A percentile compares a stretch with the other conserved stretches of the same genome.
phyloP scores from a whole-genome alignment of 768 basidiomycete species.

The Lyophyllum atratum region DNA sequence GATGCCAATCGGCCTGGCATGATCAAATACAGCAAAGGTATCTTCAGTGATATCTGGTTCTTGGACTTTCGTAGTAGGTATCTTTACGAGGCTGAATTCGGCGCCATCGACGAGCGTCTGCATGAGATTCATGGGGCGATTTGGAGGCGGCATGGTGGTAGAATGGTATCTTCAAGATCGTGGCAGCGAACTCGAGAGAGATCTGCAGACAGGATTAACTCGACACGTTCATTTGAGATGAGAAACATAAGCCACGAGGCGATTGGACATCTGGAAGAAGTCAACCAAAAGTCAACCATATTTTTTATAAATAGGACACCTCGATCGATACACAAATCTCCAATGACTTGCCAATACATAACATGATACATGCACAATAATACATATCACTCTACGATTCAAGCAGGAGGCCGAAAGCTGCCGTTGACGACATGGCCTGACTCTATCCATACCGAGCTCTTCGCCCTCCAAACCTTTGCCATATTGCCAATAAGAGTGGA shows the following conservation, averaged over 20 bases:
- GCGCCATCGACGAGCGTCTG: slow-evolving; percentile 34
- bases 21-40: slow-evolving; percentile 31
- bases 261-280: not conserved
- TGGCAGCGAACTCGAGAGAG: not conserved
- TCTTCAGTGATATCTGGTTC: slow-evolving; percentile 26
- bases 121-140: slow-evolving; percentile 17
- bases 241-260: not conserved
- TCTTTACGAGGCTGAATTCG: slow-evolving; percentile 22
- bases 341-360: not conserved
- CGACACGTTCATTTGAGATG: not conserved
- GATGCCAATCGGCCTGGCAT: slow-evolving; percentile 46
- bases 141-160: slow-evolving; percentile 14
- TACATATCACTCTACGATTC: not conserved
- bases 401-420: slow-evolving; percentile 9
- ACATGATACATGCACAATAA: too few species aligned
- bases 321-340: not conserved
- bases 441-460: slow-evolving; percentile 18
- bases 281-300: not conserved
- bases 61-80: slow-evolving; percentile 25
- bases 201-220: not conserved
- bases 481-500: slow-evolving; percentile 34
- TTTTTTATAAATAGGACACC: not conserved
- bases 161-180: not conserved
- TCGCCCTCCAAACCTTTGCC: slow-evolving; percentile 20
- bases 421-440: slow-evolving; percentile 6